Base-by-base conservation (phyloP, 305 asterid species). In the Fraxinus sp. region DNA sequence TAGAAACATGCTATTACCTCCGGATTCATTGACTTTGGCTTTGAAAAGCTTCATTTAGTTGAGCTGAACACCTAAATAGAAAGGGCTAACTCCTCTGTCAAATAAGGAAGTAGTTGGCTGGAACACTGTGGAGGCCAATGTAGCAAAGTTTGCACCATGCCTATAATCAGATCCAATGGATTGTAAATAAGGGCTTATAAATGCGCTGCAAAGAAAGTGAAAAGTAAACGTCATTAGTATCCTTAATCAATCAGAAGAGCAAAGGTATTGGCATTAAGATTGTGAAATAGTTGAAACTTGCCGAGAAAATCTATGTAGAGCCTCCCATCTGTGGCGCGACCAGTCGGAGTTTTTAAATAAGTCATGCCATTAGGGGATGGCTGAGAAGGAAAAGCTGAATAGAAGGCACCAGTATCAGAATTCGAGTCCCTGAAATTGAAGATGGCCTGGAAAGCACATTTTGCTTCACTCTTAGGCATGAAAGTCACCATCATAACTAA, bases 381-480 rank as follows among this genome's bases (percentile, higher is more conserved):
- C 74, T 86, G 90, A 20, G 92, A 75, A 18, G 97, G 94, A 80
- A 92, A 92, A 33, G 97, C 94, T 2, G 94, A 81, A 26, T n/a
- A 82, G 36, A 85, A 92, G 0, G 93, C 94, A 0, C 94, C 93
- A 0, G 94, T 91, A 44, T 92, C 94, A 0, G 94, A 83, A 32
- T 90, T 91, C 3, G 92, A 92, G 82, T 91, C 97, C 1, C 94
- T 92, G 10, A 92, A 92, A 78, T 28, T 83, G 89, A 52, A 52
- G 24, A 52, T 52, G 22, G 62, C 62, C 0, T 52, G 22, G 22
- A 52, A 52, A 52, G 62, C 62, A 52, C 22, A 52, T 4, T 1
- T 16, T 52, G 62, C 92, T 28, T 85, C 77, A 33, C 74, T 59
- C 28, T 72, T 36, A 4, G 71, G 28, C 55, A 82, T 37, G 49